Conservation (phyloP, 306 rosid species). For the Amphicarpaea edgeworthii region DNA sequence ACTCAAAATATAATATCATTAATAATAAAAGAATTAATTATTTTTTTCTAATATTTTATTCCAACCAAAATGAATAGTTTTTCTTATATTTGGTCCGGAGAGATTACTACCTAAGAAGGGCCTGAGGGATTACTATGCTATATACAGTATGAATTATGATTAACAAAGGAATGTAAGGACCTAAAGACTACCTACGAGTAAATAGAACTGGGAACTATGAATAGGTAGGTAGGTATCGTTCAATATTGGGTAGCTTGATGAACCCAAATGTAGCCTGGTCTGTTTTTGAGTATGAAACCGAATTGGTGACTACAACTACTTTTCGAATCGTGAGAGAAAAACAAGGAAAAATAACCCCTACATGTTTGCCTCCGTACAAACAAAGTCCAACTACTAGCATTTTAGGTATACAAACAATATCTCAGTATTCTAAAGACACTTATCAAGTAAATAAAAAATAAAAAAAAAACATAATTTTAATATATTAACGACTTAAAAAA, state of each 20-base stretch:
- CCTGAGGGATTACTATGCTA: too few relatives aligned
- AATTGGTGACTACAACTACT: not conserved
- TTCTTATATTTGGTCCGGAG: too few relatives aligned
- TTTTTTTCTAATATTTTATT: too few relatives aligned
- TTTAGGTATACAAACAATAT: not conserved
- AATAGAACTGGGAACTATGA: not conserved
- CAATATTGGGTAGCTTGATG: slow-evolving; percentile 6
- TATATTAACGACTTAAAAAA: not conserved
- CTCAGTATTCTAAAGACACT: not conserved
- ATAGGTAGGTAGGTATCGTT: slow-evolving; percentile 14
- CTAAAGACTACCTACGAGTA: too few relatives aligned
- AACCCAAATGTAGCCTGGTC: slow-evolving; percentile 17
- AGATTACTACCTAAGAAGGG: too few relatives aligned
- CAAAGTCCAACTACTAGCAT: slow-evolving; percentile 4
- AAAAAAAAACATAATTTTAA: not conserved
- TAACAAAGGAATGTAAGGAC: not conserved
- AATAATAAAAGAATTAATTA: too few relatives aligned
- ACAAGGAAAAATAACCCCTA: not conserved
- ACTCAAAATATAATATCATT: too few relatives aligned
- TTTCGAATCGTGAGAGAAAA: not conserved
- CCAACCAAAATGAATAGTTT: too few relatives aligned
- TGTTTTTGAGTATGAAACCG: not conserved
- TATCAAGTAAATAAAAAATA: not conserved
- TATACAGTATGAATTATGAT: not conserved
- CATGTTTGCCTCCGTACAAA: slow-evolving; percentile 23